phyloP scores from a whole-genome alignment of 2,329 filamentous ascomycete genomes.

The Alternaria arborescens region DNA sequence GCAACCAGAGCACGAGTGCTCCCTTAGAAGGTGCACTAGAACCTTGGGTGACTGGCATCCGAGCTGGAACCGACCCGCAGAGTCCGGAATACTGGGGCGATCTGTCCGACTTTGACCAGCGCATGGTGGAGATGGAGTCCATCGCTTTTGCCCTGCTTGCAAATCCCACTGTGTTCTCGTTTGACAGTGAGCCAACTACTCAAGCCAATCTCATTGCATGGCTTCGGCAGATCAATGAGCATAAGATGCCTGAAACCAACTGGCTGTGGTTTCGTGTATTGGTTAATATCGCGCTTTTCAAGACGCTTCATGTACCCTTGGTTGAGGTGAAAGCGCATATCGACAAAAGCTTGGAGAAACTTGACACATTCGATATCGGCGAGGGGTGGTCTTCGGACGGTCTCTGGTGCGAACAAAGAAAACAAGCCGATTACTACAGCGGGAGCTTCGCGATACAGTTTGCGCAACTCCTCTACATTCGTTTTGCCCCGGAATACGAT shows the following conservation, averaged over 20 bases:
- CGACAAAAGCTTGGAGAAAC: constrained; percentile 52
- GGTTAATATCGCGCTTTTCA: constrained; percentile 58
- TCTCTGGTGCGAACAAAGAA: constrained; percentile 49
- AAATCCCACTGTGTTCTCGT: constrained; percentile 52
- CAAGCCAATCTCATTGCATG: constrained; percentile 51
- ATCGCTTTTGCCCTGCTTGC: constrained; percentile 59
- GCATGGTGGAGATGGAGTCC: constrained; percentile 65
- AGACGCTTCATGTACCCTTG: constrained; percentile 51
- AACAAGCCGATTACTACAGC: constrained; percentile 63
- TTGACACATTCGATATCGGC: constrained; percentile 57
- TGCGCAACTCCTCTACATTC: constrained; percentile 58
- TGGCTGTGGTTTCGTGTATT: constrained; percentile 65
- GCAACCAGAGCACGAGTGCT: constrained; percentile 26
- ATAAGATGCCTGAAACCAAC: constrained; percentile 59
- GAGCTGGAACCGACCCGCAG: constrained; percentile 41
- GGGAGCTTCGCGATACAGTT: constrained; percentile 65
- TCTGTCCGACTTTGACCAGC: constrained; percentile 57
- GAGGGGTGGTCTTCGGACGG: constrained; percentile 62
- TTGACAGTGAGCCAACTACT: constrained; percentile 39
- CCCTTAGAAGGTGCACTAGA: constrained; percentile 34
- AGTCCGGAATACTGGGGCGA: constrained; percentile 58
- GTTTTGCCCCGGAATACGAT: constrained; percentile 56
- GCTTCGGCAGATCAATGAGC: constrained; percentile 56
- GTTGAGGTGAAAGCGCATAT: constrained; percentile 50
- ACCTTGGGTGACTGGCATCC: constrained; percentile 35